Conservation (phyloP, 1,139 yeast species). For the Geotrichum histeridarum region DNA sequence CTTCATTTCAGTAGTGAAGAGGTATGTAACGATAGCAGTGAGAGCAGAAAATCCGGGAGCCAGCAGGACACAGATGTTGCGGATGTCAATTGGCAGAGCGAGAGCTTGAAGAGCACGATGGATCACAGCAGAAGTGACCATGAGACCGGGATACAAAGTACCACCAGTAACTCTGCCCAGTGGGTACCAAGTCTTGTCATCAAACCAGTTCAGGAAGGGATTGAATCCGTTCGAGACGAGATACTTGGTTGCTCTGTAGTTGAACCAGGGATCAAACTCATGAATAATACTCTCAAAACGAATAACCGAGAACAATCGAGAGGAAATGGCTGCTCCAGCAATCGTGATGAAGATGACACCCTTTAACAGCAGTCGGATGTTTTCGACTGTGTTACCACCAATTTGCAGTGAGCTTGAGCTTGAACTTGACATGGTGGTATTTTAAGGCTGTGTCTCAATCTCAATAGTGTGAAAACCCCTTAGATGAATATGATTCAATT, state of each 20-base stretch:
- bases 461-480: background rate
- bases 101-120: constrained; percentile 64
- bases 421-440: constrained; percentile 1
- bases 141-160: constrained; percentile 93
- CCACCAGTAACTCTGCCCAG: constrained; percentile 99
- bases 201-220: constrained; percentile 96
- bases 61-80: constrained; percentile 90
- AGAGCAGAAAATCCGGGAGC: constrained; percentile 96
- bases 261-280: constrained; percentile 99
- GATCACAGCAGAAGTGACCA: constrained; percentile 92
- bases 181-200: constrained; percentile 98
- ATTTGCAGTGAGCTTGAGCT: constrained; percentile 7
- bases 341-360: constrained; percentile 62
- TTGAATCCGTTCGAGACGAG: constrained; percentile 77
- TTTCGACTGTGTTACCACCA: constrained; percentile 22
- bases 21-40: constrained; percentile 89
- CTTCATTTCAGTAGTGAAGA: constrained; percentile 85
- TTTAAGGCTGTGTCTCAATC: no score
- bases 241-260: constrained; percentile 89
- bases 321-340: constrained; percentile 86
- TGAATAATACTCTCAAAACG: constrained; percentile 91
- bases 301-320: constrained; percentile 62
- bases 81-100: constrained; percentile 83
- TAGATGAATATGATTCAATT: background rate
- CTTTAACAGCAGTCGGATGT: constrained; percentile 46